Conservation (phyloP, 2,329 filamentous ascomycete species). For the Xylariaceae sp. region DNA sequence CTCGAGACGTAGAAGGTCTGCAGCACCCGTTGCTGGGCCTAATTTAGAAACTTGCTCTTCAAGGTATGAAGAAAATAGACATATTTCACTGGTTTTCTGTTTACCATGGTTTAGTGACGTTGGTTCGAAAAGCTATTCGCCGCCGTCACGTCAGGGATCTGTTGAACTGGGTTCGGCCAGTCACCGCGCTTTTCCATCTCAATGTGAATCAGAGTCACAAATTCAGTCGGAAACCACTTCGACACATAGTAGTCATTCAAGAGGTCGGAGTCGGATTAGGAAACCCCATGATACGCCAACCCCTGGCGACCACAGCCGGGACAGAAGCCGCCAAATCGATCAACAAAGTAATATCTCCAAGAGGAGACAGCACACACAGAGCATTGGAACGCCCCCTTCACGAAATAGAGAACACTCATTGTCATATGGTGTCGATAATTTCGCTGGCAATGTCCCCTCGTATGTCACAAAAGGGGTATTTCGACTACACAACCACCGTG, state of each 20-base stretch:
- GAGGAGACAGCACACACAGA: neutral
- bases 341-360: constrained; percentile 1
- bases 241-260: constrained; percentile 4
- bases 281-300: constrained; percentile 9
- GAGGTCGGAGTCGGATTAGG: constrained; percentile 10
- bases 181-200: neutral
- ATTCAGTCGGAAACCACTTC: neutral
- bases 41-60: neutral
- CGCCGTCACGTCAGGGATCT: neutral
- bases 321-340: neutral
- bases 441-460: neutral
- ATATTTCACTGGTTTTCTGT: neutral
- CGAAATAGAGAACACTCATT: neutral
- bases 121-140: neutral
- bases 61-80: constrained; percentile 1
- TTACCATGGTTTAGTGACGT: constrained; percentile 3
- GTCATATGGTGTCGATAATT: neutral
- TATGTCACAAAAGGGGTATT: constrained; percentile 31
- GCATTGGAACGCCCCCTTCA: neutral
- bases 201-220: neutral
- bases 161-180: neutral
- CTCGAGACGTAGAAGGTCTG: constrained; percentile 18
- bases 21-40: neutral
- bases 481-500: constrained; percentile 17
- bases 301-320: neutral